phyloP scores from a whole-genome alignment of 116 monocot genomes.

The Zostera marina region DNA sequence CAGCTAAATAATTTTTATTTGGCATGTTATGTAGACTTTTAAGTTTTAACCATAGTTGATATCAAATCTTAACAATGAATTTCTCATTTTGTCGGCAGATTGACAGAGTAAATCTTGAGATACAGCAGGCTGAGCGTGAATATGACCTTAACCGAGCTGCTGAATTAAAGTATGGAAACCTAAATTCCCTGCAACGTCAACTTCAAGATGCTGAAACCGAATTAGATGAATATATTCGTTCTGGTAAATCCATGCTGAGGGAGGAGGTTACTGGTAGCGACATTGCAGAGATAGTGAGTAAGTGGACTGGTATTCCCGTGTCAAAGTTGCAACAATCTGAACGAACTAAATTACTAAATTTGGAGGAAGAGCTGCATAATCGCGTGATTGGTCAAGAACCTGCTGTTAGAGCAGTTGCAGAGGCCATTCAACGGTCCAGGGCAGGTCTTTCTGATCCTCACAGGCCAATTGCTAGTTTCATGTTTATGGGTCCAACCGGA shows the following conservation, averaged over 20 bases:
- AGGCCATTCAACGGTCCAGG: slow-evolving; percentile 90
- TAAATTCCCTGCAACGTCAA: slow-evolving; percentile 82
- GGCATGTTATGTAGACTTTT: not conserved
- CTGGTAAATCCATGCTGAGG: slow-evolving; percentile 92
- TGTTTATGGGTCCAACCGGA: slow-evolving; percentile 99
- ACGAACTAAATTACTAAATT: slow-evolving; percentile 70
- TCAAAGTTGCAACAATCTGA: slow-evolving; percentile 94
- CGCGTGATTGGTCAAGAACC: slow-evolving; percentile 94
- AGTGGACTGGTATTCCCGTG: slow-evolving; percentile 97
- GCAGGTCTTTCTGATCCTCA: slow-evolving; percentile 95
- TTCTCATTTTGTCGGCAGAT: slow-evolving; percentile 33
- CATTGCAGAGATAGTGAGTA: slow-evolving; percentile 96
- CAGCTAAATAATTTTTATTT: not conserved
- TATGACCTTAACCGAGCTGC: slow-evolving; percentile 96
- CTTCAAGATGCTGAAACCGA: slow-evolving; percentile 78
- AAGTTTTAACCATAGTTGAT: not conserved
- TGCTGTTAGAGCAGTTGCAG: slow-evolving; percentile 81
- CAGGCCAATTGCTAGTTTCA: slow-evolving; percentile 99
- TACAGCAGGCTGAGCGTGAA: slow-evolving; percentile 93
- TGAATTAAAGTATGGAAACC: slow-evolving; percentile 90
- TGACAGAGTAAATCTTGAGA: slow-evolving; percentile 96
- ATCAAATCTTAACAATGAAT: not conserved
- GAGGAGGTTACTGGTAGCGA: slow-evolving; percentile 90
- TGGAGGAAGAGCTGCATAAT: slow-evolving; percentile 93
- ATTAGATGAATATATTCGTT: slow-evolving; percentile 69